Evolutionary conservation across 768 basidiomycete species (phyloP).

Genomic region (Xerocomellus chrysenteron): DNA sequence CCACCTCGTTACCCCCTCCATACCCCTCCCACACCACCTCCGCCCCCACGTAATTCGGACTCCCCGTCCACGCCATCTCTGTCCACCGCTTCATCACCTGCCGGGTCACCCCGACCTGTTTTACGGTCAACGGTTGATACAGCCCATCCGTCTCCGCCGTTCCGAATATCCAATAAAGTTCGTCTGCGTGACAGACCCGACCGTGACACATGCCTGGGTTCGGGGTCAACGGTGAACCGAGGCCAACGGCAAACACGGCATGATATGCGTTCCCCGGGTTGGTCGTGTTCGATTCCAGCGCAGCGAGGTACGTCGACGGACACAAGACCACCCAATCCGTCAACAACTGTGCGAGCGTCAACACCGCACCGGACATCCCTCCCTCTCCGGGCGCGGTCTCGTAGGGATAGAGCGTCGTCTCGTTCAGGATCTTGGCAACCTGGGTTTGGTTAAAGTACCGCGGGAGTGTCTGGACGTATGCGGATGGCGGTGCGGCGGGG

Average conservation of each 20-base stretch:
- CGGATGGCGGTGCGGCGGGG: slow-evolving; percentile 11
- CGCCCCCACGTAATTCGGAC: too few relatives aligned
- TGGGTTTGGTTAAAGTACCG: slow-evolving; percentile 9
- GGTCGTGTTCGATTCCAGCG: slow-evolving; percentile 18
- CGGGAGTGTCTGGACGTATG: slow-evolving; percentile 1
- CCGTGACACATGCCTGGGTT: slow-evolving; percentile 10
- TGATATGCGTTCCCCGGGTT: slow-evolving; percentile 14
- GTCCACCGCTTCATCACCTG: background rate
- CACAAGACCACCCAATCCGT: slow-evolving; percentile 15
- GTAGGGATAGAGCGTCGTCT: slow-evolving; percentile 7
- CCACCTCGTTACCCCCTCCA: too few relatives aligned
- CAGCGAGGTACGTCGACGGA: slow-evolving; percentile 12
- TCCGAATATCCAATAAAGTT: slow-evolving; percentile 21
- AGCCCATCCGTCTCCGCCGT: slow-evolving; percentile 13
- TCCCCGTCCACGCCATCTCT: too few relatives aligned
- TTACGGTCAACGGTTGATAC: slow-evolving; percentile 11
- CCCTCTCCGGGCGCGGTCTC: background rate
- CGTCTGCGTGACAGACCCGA: slow-evolving; percentile 20
- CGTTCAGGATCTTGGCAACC: slow-evolving; percentile 8
- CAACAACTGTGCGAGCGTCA: slow-evolving; percentile 10
- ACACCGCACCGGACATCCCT: slow-evolving; percentile 14
- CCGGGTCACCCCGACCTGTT: slow-evolving; percentile 1
- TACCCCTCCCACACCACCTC: too few relatives aligned
- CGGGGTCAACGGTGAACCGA: background rate
- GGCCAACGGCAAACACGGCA: slow-evolving; percentile 6